Conservation (phyloP, 305 asterid genomes). For the Coffea humblotiana region DNA sequence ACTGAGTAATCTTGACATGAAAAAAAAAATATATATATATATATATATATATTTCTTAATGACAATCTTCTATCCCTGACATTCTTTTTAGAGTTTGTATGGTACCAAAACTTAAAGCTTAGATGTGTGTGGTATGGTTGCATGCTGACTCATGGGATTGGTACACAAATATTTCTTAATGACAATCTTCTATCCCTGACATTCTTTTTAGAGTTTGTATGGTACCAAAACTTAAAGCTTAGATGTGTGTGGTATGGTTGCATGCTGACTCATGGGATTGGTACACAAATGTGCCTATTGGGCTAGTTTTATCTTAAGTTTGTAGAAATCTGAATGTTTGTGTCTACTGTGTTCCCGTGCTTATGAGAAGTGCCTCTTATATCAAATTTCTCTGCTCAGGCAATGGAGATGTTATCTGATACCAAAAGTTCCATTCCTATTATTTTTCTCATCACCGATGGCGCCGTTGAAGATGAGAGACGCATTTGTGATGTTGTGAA, state of each 20-base stretch:
- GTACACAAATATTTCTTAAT: not conserved
- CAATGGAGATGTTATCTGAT: conserved; percentile 61
- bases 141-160: not conserved
- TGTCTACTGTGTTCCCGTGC: not conserved
- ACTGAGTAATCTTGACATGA: not conserved
- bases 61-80: not conserved
- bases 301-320: not conserved
- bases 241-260: not conserved
- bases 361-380: conserved; percentile 12
- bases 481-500: conserved; percentile 59
- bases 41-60: not conserved
- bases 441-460: conserved; percentile 79
- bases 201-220: not conserved
- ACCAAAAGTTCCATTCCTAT: conserved; percentile 48
- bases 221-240: not conserved
- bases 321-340: not conserved
- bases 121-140: not conserved
- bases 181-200: not conserved
- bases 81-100: not conserved
- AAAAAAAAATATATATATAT: not conserved
- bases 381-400: conserved; percentile 46
- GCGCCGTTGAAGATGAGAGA: conserved; percentile 83
- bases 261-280: not conserved
- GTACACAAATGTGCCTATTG: not conserved
- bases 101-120: not conserved